These are phyloP conservation scores for Marvania coccoides DNA, from an alignment of 139 green algal species.

Conservation along the genomic window DNA sequence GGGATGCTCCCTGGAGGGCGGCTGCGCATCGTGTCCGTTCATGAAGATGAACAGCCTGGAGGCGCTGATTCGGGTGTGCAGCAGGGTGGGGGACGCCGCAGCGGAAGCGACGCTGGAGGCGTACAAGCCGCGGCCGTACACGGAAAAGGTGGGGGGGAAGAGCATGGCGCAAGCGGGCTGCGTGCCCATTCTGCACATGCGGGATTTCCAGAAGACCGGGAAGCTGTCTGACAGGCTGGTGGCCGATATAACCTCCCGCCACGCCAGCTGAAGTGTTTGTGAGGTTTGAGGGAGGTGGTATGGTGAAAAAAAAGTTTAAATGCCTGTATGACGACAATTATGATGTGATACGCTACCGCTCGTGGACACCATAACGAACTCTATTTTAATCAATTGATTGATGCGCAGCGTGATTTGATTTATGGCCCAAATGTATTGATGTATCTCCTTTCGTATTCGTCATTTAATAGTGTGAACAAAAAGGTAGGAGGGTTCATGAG, in stretches of 20 bases:
- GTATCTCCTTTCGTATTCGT: no score
- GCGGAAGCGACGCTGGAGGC: constrained; percentile 60
- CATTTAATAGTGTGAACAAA: no score
- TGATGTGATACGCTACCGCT: no score
- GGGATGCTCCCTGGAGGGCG: constrained; percentile 85
- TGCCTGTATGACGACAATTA: not conserved
- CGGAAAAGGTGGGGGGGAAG: constrained; percentile 49
- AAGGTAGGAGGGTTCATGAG: no score
- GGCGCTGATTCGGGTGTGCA: constrained; percentile 48
- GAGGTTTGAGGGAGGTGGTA: no score
- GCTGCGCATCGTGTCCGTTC: constrained; percentile 94
- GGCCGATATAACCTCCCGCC: constrained; percentile 30
- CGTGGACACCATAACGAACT: no score
- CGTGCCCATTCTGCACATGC: constrained; percentile 95
- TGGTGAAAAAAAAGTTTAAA: not conserved
- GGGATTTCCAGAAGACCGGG: constrained; percentile 74
- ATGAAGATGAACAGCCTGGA: constrained; percentile 93
- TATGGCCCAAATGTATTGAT: no score
- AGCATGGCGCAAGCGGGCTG: constrained; percentile 71
- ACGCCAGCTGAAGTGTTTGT: no score
- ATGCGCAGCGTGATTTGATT: no score
- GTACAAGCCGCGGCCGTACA: constrained; percentile 64
- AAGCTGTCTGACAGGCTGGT: constrained; percentile 55
- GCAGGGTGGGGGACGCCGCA: constrained; percentile 29
- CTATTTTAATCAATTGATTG: no score